Evolutionary conservation across 768 basidiomycete species (phyloP), one percentile per base, ranked within the genome.

Genomic region (Calocera viscosa): DNA sequence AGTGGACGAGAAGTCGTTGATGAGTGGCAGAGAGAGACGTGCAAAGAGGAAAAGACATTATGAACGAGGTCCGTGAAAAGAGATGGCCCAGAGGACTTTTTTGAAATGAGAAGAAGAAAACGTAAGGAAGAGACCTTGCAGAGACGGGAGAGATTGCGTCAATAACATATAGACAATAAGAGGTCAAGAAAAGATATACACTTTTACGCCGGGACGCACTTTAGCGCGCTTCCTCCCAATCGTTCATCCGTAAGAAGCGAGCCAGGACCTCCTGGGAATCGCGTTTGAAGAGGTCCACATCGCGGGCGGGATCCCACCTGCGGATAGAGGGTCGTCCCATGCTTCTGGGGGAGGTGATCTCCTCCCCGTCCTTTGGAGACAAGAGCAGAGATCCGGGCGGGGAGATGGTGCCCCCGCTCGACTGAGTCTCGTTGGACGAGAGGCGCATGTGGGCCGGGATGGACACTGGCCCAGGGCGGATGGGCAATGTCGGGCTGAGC

Each of bases 231-330:
- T 60, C 67, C 39, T 87, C 87, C 81, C 83, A 87, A 63, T 86
- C 83, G 24, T 87, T 85, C 82, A 88, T 86, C 72, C 84, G 87
- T 78, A 93, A 78, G 76, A 94, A 93, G 63, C 89, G 80, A 11
- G 88, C 84, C 32, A 94, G 80, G 28, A 93, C 90, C 71, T 94
- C 89, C 74, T 94, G 91, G 1, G 91, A 92, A 16, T 88, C 88
- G 64, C 84, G 84, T 75, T 92, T 94, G 77, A 94, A 92, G 41
- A 89, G 72, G 68, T 94, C 92, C 1, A 94, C 86, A 49, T 87
- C 88, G 24, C 91, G 85, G 11, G 86, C 85, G 19, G 92, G 92
- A 73, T 94, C 91, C 86, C 89, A 95, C 2, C 89, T 86, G 24
- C 91, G 82, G 1, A 81, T 82, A 24, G 81, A 73, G 26, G 68